Evolutionary conservation across 225 moss, liverwort and hornwort genomes (phyloP).

Genomic region (Marchantia polymorpha): DNA sequence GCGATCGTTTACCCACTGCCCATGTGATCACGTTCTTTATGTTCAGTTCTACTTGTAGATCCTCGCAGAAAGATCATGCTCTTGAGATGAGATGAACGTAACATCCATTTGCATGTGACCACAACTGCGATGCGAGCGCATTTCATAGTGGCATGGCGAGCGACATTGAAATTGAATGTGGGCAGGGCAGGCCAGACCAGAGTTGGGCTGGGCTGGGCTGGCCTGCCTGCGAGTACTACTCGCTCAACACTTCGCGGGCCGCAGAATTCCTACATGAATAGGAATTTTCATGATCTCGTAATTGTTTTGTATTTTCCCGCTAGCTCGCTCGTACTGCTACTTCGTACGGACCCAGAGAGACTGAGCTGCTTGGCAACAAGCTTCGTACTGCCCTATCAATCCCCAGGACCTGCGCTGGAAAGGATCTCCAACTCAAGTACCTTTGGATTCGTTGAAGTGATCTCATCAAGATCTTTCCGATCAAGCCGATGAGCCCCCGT

Average conservation of each 20-base stretch:
- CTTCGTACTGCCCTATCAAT: not conserved
- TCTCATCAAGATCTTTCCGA: not conserved
- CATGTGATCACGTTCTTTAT: not conserved
- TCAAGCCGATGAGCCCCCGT: not conserved
- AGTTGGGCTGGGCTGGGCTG: no score
- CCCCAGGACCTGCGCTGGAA: not conserved
- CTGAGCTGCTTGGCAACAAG: not conserved
- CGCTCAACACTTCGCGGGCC: not conserved
- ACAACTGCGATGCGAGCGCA: no score
- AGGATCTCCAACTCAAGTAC: not conserved
- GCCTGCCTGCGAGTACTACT: no score
- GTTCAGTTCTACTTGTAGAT: no score
- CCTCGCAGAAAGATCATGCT: no score
- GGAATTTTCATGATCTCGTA: not conserved
- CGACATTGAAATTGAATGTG: not conserved
- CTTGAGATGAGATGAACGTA: no score
- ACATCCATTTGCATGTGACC: no score
- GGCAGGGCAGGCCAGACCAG: not conserved
- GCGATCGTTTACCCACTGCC: not conserved
- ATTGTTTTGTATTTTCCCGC: not conserved
- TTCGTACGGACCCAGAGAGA: not conserved
- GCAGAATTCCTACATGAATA: not conserved
- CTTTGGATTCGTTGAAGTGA: not conserved
- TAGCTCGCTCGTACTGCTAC: not conserved
- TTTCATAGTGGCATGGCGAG: not conserved